Base-by-base conservation (phyloP, 192 early-diverging fungal species). In the Podila epigama region DNA sequence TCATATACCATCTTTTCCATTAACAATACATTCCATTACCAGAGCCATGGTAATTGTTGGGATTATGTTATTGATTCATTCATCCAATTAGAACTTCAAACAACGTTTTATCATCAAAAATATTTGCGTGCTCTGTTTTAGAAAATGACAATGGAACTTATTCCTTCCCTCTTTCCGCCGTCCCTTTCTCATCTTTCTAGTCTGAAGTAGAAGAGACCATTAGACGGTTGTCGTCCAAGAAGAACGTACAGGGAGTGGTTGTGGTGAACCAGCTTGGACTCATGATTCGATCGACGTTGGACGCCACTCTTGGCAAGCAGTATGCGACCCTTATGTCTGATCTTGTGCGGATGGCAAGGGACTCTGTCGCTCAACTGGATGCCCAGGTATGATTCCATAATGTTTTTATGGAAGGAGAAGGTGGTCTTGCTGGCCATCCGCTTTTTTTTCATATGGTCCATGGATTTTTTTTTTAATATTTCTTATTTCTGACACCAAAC, bases 131-230 rank as follows among this genome's bases (percentile, higher is more conserved):
- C n/a, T n/a, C n/a, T n/a, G n/a, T n/a, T n/a, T n/a, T n/a, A n/a
- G n/a, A n/a, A n/a, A n/a, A 58, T 58, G 56, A 35, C 37, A 58
- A 22, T 58, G 35, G 15, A 31, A 36, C 36, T 25, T 12, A 11
- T n/a, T 22, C 33, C 1, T 5, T 18, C 33, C n/a, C n/a, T n/a
- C n/a, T n/a, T n/a, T n/a, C n/a, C n/a, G n/a, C n/a, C n/a, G n/a
- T 10, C 20, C 20, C 39, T 41, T 15, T 20, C 10, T 13, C 35
- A 28, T 41, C 58, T 33, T 10, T 18, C 12, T 34, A 77, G 73
- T 77, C 85, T 61, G 94, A 96, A 75, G 89, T 98, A 36, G 97
- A 98, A 81, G 97, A 98, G 72, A 96, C 95, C 27, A 89, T 98
- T 68, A 93, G 90, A 68, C 92, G 97, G 3, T 82, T 98, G 44